Percentiles rank a stretch among this genome's conserved stretches.
Evolutionary conservation across 2,329 filamentous ascomycete genomes (phyloP).

Genomic region (Mariannaea sp.): DNA sequence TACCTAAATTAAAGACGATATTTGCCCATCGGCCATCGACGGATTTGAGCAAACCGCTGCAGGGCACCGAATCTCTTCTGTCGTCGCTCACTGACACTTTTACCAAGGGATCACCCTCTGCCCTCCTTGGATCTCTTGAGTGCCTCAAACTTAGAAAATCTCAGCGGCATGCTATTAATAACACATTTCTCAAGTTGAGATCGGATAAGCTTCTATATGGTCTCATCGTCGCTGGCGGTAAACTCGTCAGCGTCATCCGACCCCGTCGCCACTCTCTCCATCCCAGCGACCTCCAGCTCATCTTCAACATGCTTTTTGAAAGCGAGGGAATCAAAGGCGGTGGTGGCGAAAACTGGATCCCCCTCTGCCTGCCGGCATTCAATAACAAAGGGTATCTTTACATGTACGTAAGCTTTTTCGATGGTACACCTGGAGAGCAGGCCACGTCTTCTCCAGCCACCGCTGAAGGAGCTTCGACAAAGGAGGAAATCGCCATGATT

Average conservation of each 20-base stretch:
- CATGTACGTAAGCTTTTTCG: constrained; percentile 98
- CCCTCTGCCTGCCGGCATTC: constrained; percentile 92
- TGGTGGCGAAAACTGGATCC: constrained; percentile 95
- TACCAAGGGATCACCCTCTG: constrained; percentile 87
- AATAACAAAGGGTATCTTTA: constrained; percentile 97
- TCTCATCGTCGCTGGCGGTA: constrained; percentile 87
- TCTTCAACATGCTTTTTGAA: constrained; percentile 99
- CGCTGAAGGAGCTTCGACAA: constrained; percentile 68
- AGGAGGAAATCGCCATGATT: constrained; percentile 86
- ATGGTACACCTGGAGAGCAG: constrained; percentile 54
- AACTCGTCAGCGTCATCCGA: constrained; percentile 90
- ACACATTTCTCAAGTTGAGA: constrained; percentile 78
- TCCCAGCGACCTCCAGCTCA: constrained; percentile 90
- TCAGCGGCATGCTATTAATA: constrained; percentile 85
- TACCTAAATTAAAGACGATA: constrained; percentile 83
- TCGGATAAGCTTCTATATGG: constrained; percentile 86
- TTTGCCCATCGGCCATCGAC: constrained; percentile 93
- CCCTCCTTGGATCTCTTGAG: constrained; percentile 86
- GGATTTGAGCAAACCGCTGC: constrained; percentile 84
- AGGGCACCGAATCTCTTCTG: constrained; percentile 88
- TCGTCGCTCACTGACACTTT: constrained; percentile 95
- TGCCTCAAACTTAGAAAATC: constrained; percentile 91
- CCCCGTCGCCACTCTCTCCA: constrained; percentile 95
- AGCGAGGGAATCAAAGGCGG: constrained; percentile 89
- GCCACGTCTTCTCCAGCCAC: constrained; percentile 53